Evolutionary conservation across 257 asterid genomes (phyloP).

Genomic region (Knoxia roxburghii): DNA sequence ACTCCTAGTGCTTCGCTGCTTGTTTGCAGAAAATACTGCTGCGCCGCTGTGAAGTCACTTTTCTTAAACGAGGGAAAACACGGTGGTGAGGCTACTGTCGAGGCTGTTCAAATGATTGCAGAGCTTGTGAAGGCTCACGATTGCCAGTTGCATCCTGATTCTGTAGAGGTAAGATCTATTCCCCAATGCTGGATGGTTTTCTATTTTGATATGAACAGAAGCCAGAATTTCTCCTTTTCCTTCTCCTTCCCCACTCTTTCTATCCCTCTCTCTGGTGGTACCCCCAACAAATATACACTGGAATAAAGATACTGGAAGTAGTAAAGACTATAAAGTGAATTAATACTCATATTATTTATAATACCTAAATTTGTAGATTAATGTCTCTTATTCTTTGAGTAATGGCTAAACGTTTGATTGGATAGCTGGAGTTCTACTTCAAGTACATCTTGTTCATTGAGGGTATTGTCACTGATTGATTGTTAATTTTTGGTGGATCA

Average conservation of each 20-base stretch:
- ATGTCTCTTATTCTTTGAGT: neutral
- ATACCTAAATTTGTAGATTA: neutral
- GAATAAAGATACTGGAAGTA: neutral
- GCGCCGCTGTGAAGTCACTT: slow-evolving; percentile 62
- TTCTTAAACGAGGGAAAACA: slow-evolving; percentile 86
- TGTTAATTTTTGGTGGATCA: neutral
- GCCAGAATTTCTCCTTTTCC: neutral
- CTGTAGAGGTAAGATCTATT: slow-evolving; percentile 56
- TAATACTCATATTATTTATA: neutral
- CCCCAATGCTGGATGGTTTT: neutral
- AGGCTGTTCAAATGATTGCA: slow-evolving; percentile 81
- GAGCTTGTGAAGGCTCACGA: slow-evolving; percentile 68
- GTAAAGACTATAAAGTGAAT: neutral
- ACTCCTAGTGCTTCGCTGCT: neutral
- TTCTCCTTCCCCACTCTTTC: too few relatives aligned
- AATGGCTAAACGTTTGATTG: neutral
- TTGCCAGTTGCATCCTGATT: slow-evolving; percentile 91
- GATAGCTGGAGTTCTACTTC: neutral
- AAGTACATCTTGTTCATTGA: neutral
- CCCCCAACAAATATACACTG: neutral
- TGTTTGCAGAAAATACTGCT: slow-evolving; percentile 60
- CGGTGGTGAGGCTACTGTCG: slow-evolving; percentile 92
- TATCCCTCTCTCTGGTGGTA: too few relatives aligned
- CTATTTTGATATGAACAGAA: neutral
- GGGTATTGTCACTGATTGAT: too few relatives aligned